A percentile compares a stretch with the other conserved stretches of the same genome.
phyloP scores from a whole-genome alignment of 2,329 filamentous ascomycete genomes.

The Pseudopyricularia javanii region DNA sequence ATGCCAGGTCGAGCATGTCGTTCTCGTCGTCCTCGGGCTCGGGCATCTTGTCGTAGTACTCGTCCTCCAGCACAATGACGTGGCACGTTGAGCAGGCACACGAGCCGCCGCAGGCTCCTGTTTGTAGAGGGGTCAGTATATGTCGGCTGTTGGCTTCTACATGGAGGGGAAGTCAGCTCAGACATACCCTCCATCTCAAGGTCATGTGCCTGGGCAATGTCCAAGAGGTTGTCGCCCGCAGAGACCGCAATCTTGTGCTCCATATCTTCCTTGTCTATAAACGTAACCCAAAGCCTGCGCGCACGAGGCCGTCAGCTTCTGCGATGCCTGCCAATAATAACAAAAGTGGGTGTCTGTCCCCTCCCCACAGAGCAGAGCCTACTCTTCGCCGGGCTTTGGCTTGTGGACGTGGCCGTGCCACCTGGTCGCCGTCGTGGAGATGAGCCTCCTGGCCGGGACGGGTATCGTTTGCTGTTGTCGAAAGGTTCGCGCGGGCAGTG shows the following conservation, averaged over 20 bases:
- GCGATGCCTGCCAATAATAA: neutral
- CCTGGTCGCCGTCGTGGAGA: slow-evolving; percentile 49
- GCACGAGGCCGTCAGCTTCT: neutral
- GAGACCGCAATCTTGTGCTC: slow-evolving; percentile 67
- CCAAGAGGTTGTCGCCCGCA: slow-evolving; percentile 83
- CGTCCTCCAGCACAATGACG: slow-evolving; percentile 66
- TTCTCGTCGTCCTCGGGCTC: slow-evolving; percentile 73
- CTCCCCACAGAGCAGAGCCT: slow-evolving; percentile 7
- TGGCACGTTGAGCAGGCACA: slow-evolving; percentile 92
- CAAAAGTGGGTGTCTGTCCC: neutral
- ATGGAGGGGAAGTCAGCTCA: neutral
- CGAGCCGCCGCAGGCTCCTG: slow-evolving; percentile 71
- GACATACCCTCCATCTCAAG: slow-evolving; percentile 81
- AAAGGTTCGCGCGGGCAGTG: neutral
- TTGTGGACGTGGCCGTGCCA: slow-evolving; percentile 70
- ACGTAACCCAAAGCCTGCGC: slow-evolving; percentile 70
- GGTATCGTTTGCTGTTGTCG: neutral
- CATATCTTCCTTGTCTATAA: slow-evolving; percentile 80
- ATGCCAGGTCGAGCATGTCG: slow-evolving; percentile 84
- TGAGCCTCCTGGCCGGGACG: slow-evolving; percentile 18
- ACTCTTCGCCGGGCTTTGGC: slow-evolving; percentile 90
- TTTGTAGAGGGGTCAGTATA: neutral
- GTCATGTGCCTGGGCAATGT: slow-evolving; percentile 89
- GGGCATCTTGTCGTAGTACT: slow-evolving; percentile 65
- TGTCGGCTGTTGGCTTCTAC: neutral